A percentile compares a stretch with the other conserved stretches of the same genome.
Evolutionary conservation across 2,329 filamentous ascomycete species (phyloP).

Genomic region (Allantophomopsis lycopodina): DNA sequence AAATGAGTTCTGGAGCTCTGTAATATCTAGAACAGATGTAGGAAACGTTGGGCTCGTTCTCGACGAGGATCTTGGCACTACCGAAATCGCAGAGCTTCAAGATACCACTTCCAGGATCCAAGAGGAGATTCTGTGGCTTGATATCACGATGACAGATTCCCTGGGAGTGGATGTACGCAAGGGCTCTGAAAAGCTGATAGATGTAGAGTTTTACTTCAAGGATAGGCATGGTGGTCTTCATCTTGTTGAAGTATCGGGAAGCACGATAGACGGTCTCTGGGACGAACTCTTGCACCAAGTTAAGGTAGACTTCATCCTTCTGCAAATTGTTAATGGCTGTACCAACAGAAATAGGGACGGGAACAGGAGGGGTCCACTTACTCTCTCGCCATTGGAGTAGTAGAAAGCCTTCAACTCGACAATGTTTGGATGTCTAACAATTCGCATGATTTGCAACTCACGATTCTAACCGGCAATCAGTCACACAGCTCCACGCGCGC

Average conservation of each 20-base stretch:
- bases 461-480: constrained; percentile 54
- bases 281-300: constrained; percentile 94
- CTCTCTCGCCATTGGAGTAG: constrained; percentile 96
- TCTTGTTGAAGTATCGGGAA: constrained; percentile 98
- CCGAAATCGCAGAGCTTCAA: constrained; percentile 98
- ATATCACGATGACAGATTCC: constrained; percentile 99
- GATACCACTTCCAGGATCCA: constrained; percentile 82
- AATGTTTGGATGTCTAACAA: constrained; percentile 96
- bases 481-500: not conserved
- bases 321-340: constrained; percentile 20
- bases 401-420: constrained; percentile 99
- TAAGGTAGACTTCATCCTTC: constrained; percentile 98
- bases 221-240: constrained; percentile 99
- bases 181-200: constrained; percentile 95
- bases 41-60: constrained; percentile 97
- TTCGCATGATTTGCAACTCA: constrained; percentile 98
- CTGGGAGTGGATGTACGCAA: constrained; percentile 98
- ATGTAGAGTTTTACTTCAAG: constrained; percentile 99
- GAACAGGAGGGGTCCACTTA: constrained; percentile 30
- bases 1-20: constrained; percentile 93
- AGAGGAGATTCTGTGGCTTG: constrained; percentile 93
- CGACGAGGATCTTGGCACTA: constrained; percentile 94
- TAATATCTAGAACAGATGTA: constrained; percentile 99
- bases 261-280: constrained; percentile 97
- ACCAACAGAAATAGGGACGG: constrained; percentile 12